Evolutionary conservation across 2,329 filamentous ascomycete species (phyloP).

Genomic region (Alternaria novae-zelandiae): DNA sequence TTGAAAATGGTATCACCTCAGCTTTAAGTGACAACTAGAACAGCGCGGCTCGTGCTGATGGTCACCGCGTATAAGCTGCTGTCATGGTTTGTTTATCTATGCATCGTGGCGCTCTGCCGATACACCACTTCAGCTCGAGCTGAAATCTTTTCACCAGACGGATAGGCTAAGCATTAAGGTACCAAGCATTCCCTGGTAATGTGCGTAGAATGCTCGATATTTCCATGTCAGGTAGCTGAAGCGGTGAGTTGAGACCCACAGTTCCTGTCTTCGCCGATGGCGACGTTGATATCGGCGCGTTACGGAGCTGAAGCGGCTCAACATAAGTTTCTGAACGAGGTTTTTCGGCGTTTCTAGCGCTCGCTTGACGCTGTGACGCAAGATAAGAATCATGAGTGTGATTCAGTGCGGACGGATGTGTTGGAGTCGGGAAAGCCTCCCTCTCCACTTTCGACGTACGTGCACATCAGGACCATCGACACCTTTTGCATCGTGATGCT

Average conservation of each 20-base stretch:
- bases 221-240: conserved; percentile 2
- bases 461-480: background rate
- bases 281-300: conserved; percentile 1
- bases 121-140: background rate
- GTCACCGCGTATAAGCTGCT: background rate
- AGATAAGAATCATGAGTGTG: conserved; percentile 5
- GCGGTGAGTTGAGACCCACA: conserved; percentile 12
- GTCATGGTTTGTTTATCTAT: background rate
- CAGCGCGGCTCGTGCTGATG: background rate
- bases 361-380: conserved; percentile 3
- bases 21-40: background rate
- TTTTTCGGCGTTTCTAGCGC: background rate
- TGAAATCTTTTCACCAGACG: background rate
- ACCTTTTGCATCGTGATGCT: background rate
- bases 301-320: conserved; percentile 1
- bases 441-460: background rate
- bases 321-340: background rate
- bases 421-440: conserved; percentile 3
- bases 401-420: background rate
- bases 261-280: conserved; percentile 4
- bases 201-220: background rate
- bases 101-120: conserved; percentile 10
- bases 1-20: background rate
- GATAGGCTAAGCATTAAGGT: background rate
- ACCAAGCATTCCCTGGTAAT: background rate